Evolutionary conservation across 257 asterid genomes (phyloP).

Genomic region (Ehretia macrophylla): DNA sequence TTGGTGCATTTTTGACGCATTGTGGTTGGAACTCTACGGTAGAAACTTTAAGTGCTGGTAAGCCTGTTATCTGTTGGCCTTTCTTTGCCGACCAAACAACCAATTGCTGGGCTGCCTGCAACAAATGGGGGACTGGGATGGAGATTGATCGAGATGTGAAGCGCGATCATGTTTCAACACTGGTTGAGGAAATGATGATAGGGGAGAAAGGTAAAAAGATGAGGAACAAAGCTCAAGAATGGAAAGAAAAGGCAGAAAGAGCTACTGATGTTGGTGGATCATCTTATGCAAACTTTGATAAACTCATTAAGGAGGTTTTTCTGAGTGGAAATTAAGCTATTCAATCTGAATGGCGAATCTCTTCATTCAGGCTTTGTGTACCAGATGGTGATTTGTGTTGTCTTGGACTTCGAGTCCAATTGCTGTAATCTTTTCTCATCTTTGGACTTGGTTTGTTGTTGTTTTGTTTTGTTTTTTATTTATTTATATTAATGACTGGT

Average conservation of each 20-base stretch:
- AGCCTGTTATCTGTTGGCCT: constrained; percentile 2
- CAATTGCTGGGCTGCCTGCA: not conserved
- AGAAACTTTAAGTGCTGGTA: not conserved
- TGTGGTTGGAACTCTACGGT: constrained; percentile 2
- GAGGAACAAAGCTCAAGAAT: not conserved
- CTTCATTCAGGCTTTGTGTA: too few relatives aligned
- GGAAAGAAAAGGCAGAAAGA: not conserved
- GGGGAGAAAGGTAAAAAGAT: not conserved
- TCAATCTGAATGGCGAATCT: too few relatives aligned
- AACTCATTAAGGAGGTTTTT: not conserved
- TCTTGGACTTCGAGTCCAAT: too few relatives aligned
- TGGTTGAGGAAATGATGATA: constrained; percentile 5
- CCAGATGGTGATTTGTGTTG: too few relatives aligned
- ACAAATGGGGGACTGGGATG: constrained; percentile 2
- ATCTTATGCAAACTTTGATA: not conserved
- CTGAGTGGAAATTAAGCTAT: too few relatives aligned
- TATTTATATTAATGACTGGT: too few relatives aligned
- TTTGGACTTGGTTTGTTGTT: too few relatives aligned
- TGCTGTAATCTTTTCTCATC: too few relatives aligned
- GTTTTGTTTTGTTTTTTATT: too few relatives aligned
- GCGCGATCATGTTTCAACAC: not conserved
- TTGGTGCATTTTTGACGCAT: not conserved
- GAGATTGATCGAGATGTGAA: not conserved
- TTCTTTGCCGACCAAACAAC: not conserved
- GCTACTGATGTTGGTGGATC: not conserved